Evolutionary conservation across 1,284 basidiomycete genomes (phyloP), one percentile per base, ranked within the genome.

Genomic region (Vanrija sp.): DNA sequence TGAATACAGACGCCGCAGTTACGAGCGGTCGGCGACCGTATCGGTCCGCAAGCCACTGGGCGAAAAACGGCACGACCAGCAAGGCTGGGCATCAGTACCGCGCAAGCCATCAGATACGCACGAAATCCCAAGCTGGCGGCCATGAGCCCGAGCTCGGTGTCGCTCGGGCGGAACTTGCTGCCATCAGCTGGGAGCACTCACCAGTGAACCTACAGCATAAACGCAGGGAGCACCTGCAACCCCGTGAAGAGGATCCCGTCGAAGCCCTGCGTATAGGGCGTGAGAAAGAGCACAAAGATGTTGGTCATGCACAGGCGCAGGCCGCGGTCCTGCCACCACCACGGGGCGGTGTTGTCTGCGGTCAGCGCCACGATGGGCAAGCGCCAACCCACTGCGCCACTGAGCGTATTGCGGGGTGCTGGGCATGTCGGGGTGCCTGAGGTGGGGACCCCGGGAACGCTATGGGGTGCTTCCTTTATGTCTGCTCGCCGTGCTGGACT

Each of bases 11-110:
- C n/a, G 69, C 71, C 43, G 69, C 50, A 43, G 73, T 49, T 44
- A 74, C 70, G 43, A 65, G 62, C 16, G 46, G 42, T 44, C 67
- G 63, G 50, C 74, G 65, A 29, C 74, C 73, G 25, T 65, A 62
- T 18, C 50, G 46, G 57, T 76, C 73, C 28, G 64, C 51, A 18
- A 68, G 58, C 54, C 65, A 69, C 52, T 71, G 50, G 58, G 50
- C 51, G 18, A 59, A 44, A 28, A 54, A 26, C 7, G 48, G 52
- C 18, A 34, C 18, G 38, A 50, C 28, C 43, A 58, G 46, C 21
- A 42, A n/a, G 5, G 40, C n/a, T 53, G 45, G 45, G 45, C 52
- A 45, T 40, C 43, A n/a, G n/a, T n/a, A n/a, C n/a, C n/a, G n/a
- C n/a, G n/a, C n/a, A n/a, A n/a, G n/a, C n/a, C n/a, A n/a, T n/a